A percentile compares a stretch with the other conserved stretches of the same genome.
These are phyloP conservation scores for Inga leiocalycina DNA, from an alignment of 306 rosid species.

Conservation along the genomic window DNA sequence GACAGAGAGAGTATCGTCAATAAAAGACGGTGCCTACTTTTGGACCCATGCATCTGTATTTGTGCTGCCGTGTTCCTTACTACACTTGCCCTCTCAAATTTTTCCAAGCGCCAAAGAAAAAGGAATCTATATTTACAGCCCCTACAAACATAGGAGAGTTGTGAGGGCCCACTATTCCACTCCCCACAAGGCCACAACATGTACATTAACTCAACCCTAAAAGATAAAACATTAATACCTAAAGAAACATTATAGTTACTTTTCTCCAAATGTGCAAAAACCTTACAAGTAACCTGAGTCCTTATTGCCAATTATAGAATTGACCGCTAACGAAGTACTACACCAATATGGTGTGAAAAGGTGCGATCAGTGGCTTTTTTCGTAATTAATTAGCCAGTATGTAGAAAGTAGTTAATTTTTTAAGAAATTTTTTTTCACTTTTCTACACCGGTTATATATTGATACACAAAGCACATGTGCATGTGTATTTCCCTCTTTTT, in stretches of 20 bases:
- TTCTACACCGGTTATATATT: too few species aligned
- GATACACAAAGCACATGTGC: too few species aligned
- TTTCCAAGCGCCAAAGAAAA: conserved; percentile 50
- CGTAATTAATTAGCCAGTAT: too few species aligned
- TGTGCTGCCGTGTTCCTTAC: conserved; percentile 68
- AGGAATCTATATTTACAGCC: conserved; percentile 28
- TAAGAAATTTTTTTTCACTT: too few species aligned
- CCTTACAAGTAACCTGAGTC: too few species aligned
- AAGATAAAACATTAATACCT: too few species aligned
- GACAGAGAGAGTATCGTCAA: conserved; percentile 43
- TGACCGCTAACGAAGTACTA: neutral
- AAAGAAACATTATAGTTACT: neutral
- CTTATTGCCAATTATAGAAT: too few species aligned
- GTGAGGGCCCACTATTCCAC: neutral
- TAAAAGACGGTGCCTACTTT: conserved; percentile 90
- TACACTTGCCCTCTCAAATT: conserved; percentile 44
- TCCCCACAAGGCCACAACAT: neutral
- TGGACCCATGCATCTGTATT: conserved; percentile 55
- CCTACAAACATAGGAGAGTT: neutral
- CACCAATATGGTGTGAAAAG: too few species aligned
- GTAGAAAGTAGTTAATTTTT: too few species aligned
- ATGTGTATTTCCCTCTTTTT: too few species aligned
- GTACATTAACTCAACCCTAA: neutral
- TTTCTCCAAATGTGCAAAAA: neutral
- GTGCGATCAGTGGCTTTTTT: too few species aligned